Percentiles rank a stretch among this genome's conserved stretches.
phyloP scores from a whole-genome alignment of 2,329 filamentous ascomycete genomes.

The Aspergillus cejpii region DNA sequence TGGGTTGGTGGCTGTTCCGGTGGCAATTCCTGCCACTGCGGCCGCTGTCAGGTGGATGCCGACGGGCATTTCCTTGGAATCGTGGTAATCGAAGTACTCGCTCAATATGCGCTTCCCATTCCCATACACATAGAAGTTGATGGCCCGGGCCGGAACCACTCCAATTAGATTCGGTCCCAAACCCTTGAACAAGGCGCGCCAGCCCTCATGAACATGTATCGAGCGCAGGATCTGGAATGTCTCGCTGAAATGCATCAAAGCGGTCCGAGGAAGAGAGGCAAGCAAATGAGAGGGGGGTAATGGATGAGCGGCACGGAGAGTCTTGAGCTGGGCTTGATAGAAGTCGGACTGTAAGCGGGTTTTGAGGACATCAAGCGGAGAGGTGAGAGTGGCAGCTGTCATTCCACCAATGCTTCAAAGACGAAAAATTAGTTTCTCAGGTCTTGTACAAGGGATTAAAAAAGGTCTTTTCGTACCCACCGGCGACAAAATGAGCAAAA shows the following conservation, averaged over 20 bases:
- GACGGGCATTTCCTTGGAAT: constrained; percentile 50
- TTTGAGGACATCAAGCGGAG: constrained; percentile 87
- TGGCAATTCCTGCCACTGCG: constrained; percentile 71
- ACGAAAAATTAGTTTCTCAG: constrained; percentile 6
- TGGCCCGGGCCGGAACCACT: constrained; percentile 79
- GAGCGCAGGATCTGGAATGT: constrained; percentile 78
- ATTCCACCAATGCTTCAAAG: constrained; percentile 69
- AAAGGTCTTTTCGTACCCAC: constrained; percentile 58
- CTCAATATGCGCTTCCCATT: constrained; percentile 82
- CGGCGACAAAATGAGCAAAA: constrained; percentile 87
- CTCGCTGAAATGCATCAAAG: constrained; percentile 69
- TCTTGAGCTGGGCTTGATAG: constrained; percentile 72
- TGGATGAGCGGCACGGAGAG: constrained; percentile 56
- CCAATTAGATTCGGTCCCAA: constrained; percentile 84
- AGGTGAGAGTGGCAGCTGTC: constrained; percentile 86
- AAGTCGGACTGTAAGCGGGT: constrained; percentile 91
- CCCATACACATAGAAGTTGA: constrained; percentile 91
- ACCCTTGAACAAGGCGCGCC: constrained; percentile 85
- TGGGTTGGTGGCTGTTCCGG: constrained; percentile 86
- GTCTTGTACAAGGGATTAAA: neutral
- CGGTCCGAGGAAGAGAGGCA: constrained; percentile 60
- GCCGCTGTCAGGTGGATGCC: constrained; percentile 74
- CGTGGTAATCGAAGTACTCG: constrained; percentile 50
- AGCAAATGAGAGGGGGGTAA: constrained; percentile 43
- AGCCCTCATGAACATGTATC: constrained; percentile 75